Evolutionary conservation across 352 stramenopile genomes (phyloP), one percentile per base, ranked within the genome.

Genomic region (Albugo candida): DNA sequence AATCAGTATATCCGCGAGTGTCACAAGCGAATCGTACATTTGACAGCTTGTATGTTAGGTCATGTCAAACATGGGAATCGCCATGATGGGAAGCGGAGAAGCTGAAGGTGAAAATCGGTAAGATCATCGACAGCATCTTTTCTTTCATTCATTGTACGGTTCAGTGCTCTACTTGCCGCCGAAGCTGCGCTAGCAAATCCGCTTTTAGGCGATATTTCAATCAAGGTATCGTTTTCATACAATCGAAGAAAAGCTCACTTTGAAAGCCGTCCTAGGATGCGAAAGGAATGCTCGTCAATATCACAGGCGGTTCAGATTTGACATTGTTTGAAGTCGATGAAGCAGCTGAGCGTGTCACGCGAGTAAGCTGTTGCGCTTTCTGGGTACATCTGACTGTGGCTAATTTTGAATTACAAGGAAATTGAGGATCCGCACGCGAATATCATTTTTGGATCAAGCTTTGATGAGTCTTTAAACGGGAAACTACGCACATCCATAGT

Each of bases 281-380:
- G 41, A 93, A 93, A 63, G 86, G 91, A 20, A 81, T 97, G 67
- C 73, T 97, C 44, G 82, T 97, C 43, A 97, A 96, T 59, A 96
- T 97, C 54, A 94, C 83, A 6, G 91, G 91, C 16, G 86, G 88
- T 37, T 74, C 77, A 13, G 91, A 97, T 55, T 63, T 97, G 67
- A 94, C 81, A 50, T 67, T 98, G 27, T 88, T 92, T 53, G 82
- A 94, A 57, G 82, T 93, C 21, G 81, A 94, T 49, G 72, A 88
- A 48, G 82, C 82, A 13, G 79, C 77, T 6, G 78, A 88, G 21
- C 71, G 81, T 40, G 75, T 94, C 45, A 94, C 77, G 5, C 60
- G 71, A 55, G 61, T 70, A 24, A 43, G 38, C 8, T 24, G 3
- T 43, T 3, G 8, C 17, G 38, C 8, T 3, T 43, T 8, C 20